phyloP scores from a whole-genome alignment of 495 filamentous ascomycete species.

The Aspergillus carlsbadensis region DNA sequence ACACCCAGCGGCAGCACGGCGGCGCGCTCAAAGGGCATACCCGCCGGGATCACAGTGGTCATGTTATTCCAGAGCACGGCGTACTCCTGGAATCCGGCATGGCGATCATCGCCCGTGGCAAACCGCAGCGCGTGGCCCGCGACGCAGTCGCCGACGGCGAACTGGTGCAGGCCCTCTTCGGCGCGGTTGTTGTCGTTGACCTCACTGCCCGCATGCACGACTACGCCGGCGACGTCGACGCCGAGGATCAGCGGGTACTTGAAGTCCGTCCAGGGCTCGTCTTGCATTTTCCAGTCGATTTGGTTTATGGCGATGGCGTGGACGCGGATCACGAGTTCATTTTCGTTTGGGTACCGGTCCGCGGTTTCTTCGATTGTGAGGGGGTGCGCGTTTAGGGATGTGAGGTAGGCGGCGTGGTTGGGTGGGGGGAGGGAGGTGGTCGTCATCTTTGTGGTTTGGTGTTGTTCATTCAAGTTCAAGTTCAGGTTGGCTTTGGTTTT shows the following conservation, averaged over 20 bases:
- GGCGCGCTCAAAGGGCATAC: neutral
- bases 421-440: neutral
- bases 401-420: neutral
- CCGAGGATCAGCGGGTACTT: neutral
- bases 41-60: neutral
- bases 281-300: neutral
- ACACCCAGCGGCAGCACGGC: neutral
- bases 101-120: neutral
- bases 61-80: neutral
- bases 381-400: neutral
- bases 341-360: slow-evolving; percentile 1
- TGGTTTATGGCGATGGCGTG: neutral
- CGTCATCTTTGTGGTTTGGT: neutral
- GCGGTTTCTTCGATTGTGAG: neutral
- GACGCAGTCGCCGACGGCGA: neutral
- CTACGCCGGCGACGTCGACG: neutral
- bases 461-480: too few relatives aligned
- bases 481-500: too few relatives aligned
- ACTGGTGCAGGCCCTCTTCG: too few relatives aligned
- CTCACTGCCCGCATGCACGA: neutral
- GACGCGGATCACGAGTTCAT: neutral
- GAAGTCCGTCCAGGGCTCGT: neutral
- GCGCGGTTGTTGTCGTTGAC: too few relatives aligned
- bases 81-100: neutral
- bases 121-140: neutral